phyloP scores from a whole-genome alignment of 192 early-diverging fungal species.

The Coemansia sp. region DNA sequence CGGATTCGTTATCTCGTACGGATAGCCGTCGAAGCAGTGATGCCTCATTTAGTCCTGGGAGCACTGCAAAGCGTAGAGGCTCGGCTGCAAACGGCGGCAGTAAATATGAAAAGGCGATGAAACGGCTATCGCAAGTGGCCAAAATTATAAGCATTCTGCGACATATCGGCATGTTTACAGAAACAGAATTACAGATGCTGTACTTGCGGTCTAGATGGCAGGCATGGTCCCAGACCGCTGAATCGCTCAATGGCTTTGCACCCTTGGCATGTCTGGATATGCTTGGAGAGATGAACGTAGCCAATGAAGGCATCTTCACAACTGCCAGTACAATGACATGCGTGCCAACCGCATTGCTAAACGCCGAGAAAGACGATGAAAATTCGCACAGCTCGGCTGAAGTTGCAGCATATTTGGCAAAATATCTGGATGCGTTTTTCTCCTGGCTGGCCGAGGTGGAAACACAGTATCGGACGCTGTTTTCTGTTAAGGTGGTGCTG shows the following conservation, averaged over 20 bases:
- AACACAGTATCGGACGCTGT: conserved; percentile 43
- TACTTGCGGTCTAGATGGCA: conserved; percentile 49
- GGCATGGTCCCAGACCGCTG: conserved; percentile 39
- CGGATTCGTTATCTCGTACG: background rate
- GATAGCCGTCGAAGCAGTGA: conserved; percentile 1
- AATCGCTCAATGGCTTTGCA: conserved; percentile 30
- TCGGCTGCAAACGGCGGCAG: conserved; percentile 5
- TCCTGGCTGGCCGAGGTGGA: conserved; percentile 45
- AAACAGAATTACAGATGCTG: conserved; percentile 43
- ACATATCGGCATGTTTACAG: conserved; percentile 35
- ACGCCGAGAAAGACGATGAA: conserved; percentile 7
- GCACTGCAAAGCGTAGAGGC: background rate
- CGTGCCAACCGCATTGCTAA: background rate
- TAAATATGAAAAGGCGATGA: conserved; percentile 33
- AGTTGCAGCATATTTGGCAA: conserved; percentile 28
- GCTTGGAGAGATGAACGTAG: background rate
- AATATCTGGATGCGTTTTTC: conserved; percentile 35
- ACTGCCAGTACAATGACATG: background rate
- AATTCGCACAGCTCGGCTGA: conserved; percentile 17
- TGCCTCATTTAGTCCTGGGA: background rate
- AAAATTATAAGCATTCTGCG: conserved; percentile 42
- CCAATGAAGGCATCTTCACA: background rate
- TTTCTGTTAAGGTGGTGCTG: conserved; percentile 3
- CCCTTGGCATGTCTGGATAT: conserved; percentile 3
- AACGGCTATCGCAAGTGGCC: conserved; percentile 37